A percentile compares a stretch with the other conserved stretches of the same genome.
Conservation (phyloP, 139 green algal genomes). For the Volvox africanus region DNA sequence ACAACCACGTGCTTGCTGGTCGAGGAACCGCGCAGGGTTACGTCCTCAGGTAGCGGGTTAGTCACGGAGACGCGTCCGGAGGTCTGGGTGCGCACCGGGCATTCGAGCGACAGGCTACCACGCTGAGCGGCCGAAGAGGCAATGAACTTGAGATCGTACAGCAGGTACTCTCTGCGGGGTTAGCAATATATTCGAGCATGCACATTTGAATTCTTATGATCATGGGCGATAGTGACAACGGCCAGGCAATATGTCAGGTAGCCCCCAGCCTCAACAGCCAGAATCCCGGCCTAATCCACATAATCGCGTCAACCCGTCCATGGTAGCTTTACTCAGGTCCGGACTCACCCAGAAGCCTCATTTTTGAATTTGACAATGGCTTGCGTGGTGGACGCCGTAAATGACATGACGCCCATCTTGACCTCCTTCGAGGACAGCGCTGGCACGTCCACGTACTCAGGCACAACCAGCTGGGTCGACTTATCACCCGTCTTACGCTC, state of each 20-base stretch:
- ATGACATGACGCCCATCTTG: constrained; percentile 73
- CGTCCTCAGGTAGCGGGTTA: constrained; percentile 77
- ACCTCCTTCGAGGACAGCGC: constrained; percentile 73
- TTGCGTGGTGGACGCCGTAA: constrained; percentile 54
- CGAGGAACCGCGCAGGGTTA: constrained; percentile 56
- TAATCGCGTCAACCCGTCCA: not conserved
- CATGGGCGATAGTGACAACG: too few relatives aligned
- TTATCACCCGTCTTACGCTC: constrained; percentile 52
- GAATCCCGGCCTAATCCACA: not conserved
- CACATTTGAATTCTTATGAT: too few relatives aligned
- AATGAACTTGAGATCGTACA: constrained; percentile 79
- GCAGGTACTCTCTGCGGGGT: constrained; percentile 72
- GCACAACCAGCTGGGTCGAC: constrained; percentile 64
- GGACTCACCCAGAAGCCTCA: constrained; percentile 64
- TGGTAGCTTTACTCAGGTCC: too few relatives aligned
- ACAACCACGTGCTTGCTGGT: constrained; percentile 65
- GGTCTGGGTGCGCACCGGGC: constrained; percentile 73
- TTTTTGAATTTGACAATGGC: constrained; percentile 83
- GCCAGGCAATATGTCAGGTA: too few relatives aligned
- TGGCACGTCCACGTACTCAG: constrained; percentile 78
- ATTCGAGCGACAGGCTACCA: constrained; percentile 71
- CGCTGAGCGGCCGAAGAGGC: constrained; percentile 54
- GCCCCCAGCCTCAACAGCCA: too few relatives aligned
- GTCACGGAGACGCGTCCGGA: constrained; percentile 57
- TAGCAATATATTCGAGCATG: too few relatives aligned